Evolutionary conservation across 2,329 filamentous ascomycete genomes (phyloP).

Genomic region (Dryadomyces sulphureus): DNA sequence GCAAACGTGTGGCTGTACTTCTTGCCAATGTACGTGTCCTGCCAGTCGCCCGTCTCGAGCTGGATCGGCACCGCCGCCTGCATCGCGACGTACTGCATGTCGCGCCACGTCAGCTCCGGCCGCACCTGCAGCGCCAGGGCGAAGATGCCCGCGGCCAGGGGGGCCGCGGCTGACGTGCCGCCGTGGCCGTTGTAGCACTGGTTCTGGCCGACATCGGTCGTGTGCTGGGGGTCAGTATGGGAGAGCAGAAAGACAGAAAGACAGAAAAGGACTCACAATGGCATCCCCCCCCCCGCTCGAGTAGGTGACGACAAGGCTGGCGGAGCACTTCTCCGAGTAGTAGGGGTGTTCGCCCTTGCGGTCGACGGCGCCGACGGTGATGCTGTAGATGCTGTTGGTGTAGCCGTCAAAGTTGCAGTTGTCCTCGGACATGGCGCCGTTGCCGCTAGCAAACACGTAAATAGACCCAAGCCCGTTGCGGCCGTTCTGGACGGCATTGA

Average conservation of each 20-base stretch:
- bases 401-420: conserved; percentile 99
- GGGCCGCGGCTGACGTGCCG: conserved; percentile 89
- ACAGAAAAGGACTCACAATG: conserved; percentile 41
- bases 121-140: conserved; percentile 75
- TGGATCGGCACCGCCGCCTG: conserved; percentile 73
- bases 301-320: conserved; percentile 90
- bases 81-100: conserved; percentile 83
- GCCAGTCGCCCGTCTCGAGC: conserved; percentile 59
- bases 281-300: conserved; percentile 79
- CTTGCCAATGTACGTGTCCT: conserved; percentile 64
- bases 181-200: conserved; percentile 72
- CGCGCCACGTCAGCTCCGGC: conserved; percentile 82
- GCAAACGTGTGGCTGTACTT: conserved; percentile 90
- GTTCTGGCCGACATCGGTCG: conserved; percentile 80
- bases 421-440: conserved; percentile 73
- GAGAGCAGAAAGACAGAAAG: background rate
- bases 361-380: conserved; percentile 89
- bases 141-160: conserved; percentile 81
- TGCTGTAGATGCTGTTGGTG: conserved; percentile 98
- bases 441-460: conserved; percentile 93
- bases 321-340: conserved; percentile 93
- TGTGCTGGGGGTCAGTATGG: conserved; percentile 41
- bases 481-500: conserved; percentile 82
- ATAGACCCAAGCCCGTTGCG: conserved; percentile 73
- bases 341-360: conserved; percentile 77